Base-by-base conservation (phyloP, 2,329 filamentous ascomycete species). In the Ambrosiella xylebori region DNA sequence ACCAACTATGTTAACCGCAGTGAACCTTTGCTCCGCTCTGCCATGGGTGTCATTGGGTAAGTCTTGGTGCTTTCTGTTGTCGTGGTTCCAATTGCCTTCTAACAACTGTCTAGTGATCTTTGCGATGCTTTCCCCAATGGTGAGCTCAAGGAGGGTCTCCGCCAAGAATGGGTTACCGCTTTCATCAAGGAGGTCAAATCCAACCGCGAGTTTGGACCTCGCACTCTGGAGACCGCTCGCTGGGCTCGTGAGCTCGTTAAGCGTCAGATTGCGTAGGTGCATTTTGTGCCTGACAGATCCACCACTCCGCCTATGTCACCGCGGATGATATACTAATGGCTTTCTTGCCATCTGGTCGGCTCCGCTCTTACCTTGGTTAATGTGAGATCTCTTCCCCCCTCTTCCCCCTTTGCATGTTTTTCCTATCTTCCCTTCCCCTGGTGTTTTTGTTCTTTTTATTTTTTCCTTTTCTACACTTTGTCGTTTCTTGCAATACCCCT, bases 181-280 rank as follows among this genome's bases (percentile, higher is more conserved):
- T 85, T 98, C 76, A 90, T 96, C 67, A 90, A 91, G 72, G 90
- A 97, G 70, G 91, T 88, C 52, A 86, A 90, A 66, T 79, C 81
- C 60, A 96, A 93, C 76, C 84, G 87, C 64, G 90, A 97, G 52
- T 96, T 87, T 74, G 79, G 83, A 64, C 67, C 79, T 36, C 86
- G 90, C 62, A 98, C 93, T 2, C 84, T 93, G 63, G 88, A 96
- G 64, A 97, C 93, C 52, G 93, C 93, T 68, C 86, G 91, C 65
- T 98, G 93, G 93, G 90, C 93, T 62, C 85, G 91, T 61, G 93
- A 97, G 73, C 89, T 96, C 70, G 90, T 97, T 70, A 97, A 96
- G 79, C 86, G 88, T 65, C 93, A 98, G 72, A 72, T 83, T 57
- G 51, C 57, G 49, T 58, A 50, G 45, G 51, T 44, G n/a, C 9